Evolutionary conservation across 805 yeast genomes (phyloP), one percentile per base, ranked within the genome.

Genomic region (Sugiyamaella valdiviana): DNA sequence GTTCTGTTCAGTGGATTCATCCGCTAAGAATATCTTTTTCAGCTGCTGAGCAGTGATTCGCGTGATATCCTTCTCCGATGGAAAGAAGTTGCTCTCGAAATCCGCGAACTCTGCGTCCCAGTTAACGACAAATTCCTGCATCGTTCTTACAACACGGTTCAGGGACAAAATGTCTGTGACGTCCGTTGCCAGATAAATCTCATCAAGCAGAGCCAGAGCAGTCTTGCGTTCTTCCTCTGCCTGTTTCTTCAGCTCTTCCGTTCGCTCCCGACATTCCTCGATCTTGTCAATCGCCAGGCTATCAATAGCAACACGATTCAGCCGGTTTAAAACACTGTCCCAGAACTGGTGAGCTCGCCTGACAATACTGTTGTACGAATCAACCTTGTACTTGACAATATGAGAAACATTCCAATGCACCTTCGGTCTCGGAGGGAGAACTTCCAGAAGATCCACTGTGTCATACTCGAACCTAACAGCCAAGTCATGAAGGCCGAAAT

Each of bases 61-160:
- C 4, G 95, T 82, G 56, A 93, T 85, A 73, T 93, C 99, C 59
- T 83, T 86, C 63, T 93, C 98, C 6, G 95, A 80, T 1, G 98
- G 98, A 51, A 91, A 74, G 61, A 77, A 93, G 17, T 74, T 74
- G 39, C 75, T 75, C 51, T 86, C 97, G 67, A 93, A 91, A 6
- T 79, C 84, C 35, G 79, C 75, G 58, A 93, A 89, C 49, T 83
- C 95, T 19, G 66, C 58, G 65, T 91, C 96, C 98, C 98, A 93
- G 37, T 73, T 77, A 19, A 87, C 89, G 2, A 95, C 90, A 23
- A 82, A 68, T 49, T 84, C 89, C 59, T 91, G 96, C 15, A 91
- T 71, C 32, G 76, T 76, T 57, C 91, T 71, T 22, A 89, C 66
- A 2, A 85, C 76, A 0, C 77, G 68, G 59, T 95, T 93, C 55